Conservation (phyloP, 2,329 filamentous ascomycete species). For the Teratosphaeria viscida region DNA sequence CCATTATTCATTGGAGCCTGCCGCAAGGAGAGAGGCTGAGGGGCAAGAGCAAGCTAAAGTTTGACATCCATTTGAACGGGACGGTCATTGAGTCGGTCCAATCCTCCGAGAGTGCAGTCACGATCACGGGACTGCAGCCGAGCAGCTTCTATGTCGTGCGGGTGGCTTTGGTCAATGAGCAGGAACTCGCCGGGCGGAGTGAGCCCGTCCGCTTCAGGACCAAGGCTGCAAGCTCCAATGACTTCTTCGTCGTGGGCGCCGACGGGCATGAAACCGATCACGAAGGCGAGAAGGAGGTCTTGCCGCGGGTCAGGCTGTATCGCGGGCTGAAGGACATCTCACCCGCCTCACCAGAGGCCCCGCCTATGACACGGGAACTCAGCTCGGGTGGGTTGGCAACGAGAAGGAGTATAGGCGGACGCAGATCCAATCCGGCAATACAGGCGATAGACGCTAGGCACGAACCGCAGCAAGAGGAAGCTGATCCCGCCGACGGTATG, state of each 20-base stretch:
- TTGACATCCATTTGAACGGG: conserved; percentile 87
- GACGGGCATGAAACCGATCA: conserved; percentile 21
- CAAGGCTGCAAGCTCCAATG: conserved; percentile 31
- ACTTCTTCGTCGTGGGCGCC: conserved; percentile 29
- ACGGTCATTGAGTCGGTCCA: conserved; percentile 69
- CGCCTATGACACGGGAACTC: conserved; percentile 56
- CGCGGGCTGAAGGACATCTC: conserved; percentile 36
- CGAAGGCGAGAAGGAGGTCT: conserved; percentile 38
- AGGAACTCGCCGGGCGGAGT: conserved; percentile 88
- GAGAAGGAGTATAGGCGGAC: conserved; percentile 59
- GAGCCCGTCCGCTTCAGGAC: conserved; percentile 76
- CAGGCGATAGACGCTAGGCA: conserved; percentile 26
- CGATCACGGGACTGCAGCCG: conserved; percentile 76
- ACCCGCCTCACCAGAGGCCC: conserved; percentile 53
- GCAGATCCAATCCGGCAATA: conserved; percentile 57
- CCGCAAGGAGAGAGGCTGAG: conserved; percentile 34
- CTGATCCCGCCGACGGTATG: conserved; percentile 46
- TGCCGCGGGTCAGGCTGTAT: conserved; percentile 42
- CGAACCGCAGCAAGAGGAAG: conserved; percentile 25
- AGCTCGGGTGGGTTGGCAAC: conserved; percentile 38
- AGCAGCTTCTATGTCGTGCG: conserved; percentile 87
- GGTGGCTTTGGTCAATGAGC: conserved; percentile 80
- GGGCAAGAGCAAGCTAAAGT: conserved; percentile 66
- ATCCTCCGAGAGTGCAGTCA: conserved; percentile 74
- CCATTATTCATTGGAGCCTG: conserved; percentile 81